phyloP scores from a whole-genome alignment of 2,329 filamentous ascomycete species.

The Penicillium sp. region DNA sequence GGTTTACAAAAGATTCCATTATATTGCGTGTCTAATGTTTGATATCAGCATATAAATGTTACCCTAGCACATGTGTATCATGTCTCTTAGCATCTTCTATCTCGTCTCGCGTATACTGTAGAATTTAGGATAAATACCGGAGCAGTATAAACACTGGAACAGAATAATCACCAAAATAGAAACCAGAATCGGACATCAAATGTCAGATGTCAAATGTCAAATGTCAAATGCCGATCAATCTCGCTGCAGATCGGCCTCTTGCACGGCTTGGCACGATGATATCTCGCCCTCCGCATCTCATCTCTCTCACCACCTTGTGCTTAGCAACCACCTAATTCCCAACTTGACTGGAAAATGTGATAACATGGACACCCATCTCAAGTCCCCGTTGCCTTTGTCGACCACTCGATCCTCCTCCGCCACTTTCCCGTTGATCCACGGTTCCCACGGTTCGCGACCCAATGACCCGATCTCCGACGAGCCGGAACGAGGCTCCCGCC shows the following conservation, averaged over 20 bases:
- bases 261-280: neutral
- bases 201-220: neutral
- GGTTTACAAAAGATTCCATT: constrained; percentile 6
- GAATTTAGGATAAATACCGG: neutral
- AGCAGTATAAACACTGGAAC: too few relatives aligned
- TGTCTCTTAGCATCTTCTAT: neutral
- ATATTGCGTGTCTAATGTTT: constrained; percentile 3
- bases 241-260: neutral
- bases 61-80: neutral
- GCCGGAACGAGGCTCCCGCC: constrained; percentile 14
- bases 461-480: constrained; percentile 17
- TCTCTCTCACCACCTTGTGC: neutral
- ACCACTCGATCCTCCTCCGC: constrained; percentile 17
- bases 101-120: neutral
- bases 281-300: neutral
- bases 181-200: neutral
- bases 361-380: constrained; percentile 17
- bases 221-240: neutral
- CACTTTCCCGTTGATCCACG: constrained; percentile 24
- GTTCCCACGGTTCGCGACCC: constrained; percentile 18
- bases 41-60: neutral
- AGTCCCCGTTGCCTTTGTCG: constrained; percentile 11
- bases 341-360: neutral
- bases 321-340: neutral
- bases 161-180: too few relatives aligned